Evolutionary conservation across 345 rosid species (phyloP).

Genomic region (Gossypium anomalum): DNA sequence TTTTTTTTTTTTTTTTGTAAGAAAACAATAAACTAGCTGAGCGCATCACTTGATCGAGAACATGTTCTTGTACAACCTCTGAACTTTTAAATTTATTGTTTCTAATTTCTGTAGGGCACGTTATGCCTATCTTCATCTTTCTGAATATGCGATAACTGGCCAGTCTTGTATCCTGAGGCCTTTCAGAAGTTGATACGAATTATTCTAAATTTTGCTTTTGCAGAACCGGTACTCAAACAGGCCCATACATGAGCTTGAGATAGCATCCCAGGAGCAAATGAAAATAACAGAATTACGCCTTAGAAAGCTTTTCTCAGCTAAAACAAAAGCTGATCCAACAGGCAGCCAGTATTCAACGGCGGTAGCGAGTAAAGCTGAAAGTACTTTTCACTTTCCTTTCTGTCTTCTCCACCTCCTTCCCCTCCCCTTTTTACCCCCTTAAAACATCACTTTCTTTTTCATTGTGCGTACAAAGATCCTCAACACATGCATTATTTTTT

Average conservation of each 20-base stretch:
- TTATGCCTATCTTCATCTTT: background rate
- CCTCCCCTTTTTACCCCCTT: background rate
- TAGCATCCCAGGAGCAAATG: constrained; percentile 90
- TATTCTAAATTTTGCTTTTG: constrained; percentile 12
- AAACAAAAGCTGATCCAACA: constrained; percentile 27
- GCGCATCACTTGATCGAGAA: background rate
- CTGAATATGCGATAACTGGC: background rate
- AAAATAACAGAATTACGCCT: constrained; percentile 80
- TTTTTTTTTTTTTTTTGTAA: background rate
- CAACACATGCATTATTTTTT: background rate
- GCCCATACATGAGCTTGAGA: constrained; percentile 77
- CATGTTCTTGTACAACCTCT: background rate
- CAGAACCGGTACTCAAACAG: constrained; percentile 74
- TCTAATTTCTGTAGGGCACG: background rate
- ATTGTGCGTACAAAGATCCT: background rate
- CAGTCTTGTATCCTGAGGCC: background rate
- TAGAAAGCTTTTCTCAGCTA: constrained; percentile 58
- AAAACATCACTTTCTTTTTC: background rate
- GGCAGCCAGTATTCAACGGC: constrained; percentile 19
- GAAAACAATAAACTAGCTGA: background rate
- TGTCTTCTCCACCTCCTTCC: background rate
- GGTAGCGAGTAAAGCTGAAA: constrained; percentile 47
- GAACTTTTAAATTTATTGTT: background rate
- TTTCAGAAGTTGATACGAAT: background rate
- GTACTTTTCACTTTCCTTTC: constrained; percentile 29